phyloP scores from a whole-genome alignment of 805 yeast species.

The Barnettozyma populi region DNA sequence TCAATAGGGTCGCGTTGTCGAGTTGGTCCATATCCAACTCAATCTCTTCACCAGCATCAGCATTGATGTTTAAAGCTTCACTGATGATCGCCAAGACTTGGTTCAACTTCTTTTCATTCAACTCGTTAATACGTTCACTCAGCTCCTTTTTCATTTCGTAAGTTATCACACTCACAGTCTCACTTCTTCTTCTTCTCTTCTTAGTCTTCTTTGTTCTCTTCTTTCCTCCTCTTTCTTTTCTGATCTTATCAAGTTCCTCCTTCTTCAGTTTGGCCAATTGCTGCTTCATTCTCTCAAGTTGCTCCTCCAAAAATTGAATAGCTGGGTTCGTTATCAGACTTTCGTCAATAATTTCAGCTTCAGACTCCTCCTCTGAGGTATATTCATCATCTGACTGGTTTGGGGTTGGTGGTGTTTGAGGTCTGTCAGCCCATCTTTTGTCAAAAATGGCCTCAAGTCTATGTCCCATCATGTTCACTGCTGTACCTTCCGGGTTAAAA shows the following conservation, averaged over 20 bases:
- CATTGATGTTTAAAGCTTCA: constrained; percentile 59
- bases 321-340: constrained; percentile 78
- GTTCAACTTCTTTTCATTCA: constrained; percentile 74
- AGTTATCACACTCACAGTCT: constrained; percentile 46
- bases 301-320: constrained; percentile 82
- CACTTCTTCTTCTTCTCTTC: constrained; percentile 26
- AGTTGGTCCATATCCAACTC: constrained; percentile 94
- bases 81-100: constrained; percentile 81
- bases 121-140: constrained; percentile 73
- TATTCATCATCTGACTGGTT: constrained; percentile 27
- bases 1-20: constrained; percentile 76
- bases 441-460: constrained; percentile 81
- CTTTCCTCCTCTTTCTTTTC: constrained; percentile 49
- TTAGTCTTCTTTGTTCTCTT: constrained; percentile 35
- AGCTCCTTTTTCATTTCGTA: constrained; percentile 96
- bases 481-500: constrained; percentile 96
- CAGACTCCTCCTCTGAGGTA: constrained; percentile 40
- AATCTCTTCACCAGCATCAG: constrained; percentile 76
- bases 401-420: constrained; percentile 48
- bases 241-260: constrained; percentile 63
- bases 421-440: constrained; percentile 83
- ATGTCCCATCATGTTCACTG: constrained; percentile 94
- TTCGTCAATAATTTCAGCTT: constrained; percentile 55
- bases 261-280: constrained; percentile 80
- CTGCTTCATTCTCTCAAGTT: constrained; percentile 75